phyloP scores from a whole-genome alignment of 1,284 basidiomycete species.

The Rhodotorula sp. region DNA sequence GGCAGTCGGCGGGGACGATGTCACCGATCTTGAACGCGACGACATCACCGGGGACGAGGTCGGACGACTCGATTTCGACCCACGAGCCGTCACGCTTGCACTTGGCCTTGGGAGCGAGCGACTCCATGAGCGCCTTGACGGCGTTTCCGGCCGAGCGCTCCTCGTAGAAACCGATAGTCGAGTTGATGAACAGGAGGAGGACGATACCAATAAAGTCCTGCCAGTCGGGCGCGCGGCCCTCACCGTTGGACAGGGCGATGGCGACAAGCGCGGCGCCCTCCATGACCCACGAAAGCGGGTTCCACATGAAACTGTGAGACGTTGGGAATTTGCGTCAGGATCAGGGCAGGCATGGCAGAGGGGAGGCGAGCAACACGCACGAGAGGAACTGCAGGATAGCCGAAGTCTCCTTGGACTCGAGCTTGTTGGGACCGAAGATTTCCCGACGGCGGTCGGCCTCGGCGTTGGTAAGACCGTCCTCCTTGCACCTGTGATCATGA shows the following conservation, averaged over 20 bases:
- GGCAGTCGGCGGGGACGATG: conserved; percentile 91
- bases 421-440: conserved; percentile 94
- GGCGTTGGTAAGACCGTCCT: conserved; percentile 70
- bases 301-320: conserved; percentile 78
- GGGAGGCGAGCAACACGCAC: conserved; percentile 14
- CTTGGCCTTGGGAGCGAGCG: conserved; percentile 93
- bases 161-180: conserved; percentile 96
- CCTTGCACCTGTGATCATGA: conserved; percentile 49
- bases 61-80: conserved; percentile 75
- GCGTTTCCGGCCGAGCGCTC: conserved; percentile 96
- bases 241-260: conserved; percentile 93
- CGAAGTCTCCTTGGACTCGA: conserved; percentile 86
- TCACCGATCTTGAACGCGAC: conserved; percentile 97
- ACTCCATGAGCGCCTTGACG: conserved; percentile 98
- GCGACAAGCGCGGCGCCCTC: conserved; percentile 95
- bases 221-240: conserved; percentile 84
- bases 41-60: conserved; percentile 90
- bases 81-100: conserved; percentile 79
- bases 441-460: conserved; percentile 84
- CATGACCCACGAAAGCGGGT: conserved; percentile 99
- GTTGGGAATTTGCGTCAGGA: not conserved
- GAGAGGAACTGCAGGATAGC: conserved; percentile 81
- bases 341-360: not conserved
- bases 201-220: conserved; percentile 96
- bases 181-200: conserved; percentile 88